Evolutionary conservation across 345 rosid genomes (phyloP).

Genomic region (Microthlaspi erraticum): DNA sequence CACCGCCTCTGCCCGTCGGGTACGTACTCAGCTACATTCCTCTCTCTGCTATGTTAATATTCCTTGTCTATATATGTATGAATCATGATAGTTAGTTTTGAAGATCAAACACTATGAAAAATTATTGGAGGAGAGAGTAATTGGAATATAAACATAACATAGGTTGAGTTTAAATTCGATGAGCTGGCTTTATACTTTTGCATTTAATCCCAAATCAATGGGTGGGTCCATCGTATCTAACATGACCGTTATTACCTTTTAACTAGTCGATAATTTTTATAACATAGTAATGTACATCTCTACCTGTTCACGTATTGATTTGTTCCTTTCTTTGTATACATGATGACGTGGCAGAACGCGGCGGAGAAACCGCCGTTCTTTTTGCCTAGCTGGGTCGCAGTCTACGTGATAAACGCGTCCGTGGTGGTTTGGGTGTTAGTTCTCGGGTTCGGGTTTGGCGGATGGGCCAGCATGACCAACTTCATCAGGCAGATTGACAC

Average conservation of each 20-base stretch:
- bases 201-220: slow-evolving; percentile 27
- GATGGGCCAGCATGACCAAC: slow-evolving; percentile 97
- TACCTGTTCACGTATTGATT: neutral
- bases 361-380: slow-evolving; percentile 90
- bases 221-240: slow-evolving; percentile 35
- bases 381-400: slow-evolving; percentile 78
- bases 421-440: slow-evolving; percentile 82
- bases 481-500: slow-evolving; percentile 81
- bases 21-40: slow-evolving; percentile 34
- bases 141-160: slow-evolving; percentile 5
- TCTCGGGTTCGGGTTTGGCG: slow-evolving; percentile 95
- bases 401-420: slow-evolving; percentile 70
- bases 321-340: neutral
- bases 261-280: neutral
- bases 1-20: slow-evolving; percentile 95
- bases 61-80: neutral
- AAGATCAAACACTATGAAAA: neutral
- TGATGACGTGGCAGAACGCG: slow-evolving; percentile 63
- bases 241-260: slow-evolving; percentile 21
- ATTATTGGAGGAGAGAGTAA: slow-evolving; percentile 22
- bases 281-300: slow-evolving; percentile 29
- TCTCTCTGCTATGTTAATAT: neutral
- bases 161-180: slow-evolving; percentile 11
- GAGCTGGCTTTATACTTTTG: slow-evolving; percentile 37
- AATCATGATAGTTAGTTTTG: neutral